phyloP scores from a whole-genome alignment of 1,139 yeast species.

The Debaryomyces psychrophilus region DNA sequence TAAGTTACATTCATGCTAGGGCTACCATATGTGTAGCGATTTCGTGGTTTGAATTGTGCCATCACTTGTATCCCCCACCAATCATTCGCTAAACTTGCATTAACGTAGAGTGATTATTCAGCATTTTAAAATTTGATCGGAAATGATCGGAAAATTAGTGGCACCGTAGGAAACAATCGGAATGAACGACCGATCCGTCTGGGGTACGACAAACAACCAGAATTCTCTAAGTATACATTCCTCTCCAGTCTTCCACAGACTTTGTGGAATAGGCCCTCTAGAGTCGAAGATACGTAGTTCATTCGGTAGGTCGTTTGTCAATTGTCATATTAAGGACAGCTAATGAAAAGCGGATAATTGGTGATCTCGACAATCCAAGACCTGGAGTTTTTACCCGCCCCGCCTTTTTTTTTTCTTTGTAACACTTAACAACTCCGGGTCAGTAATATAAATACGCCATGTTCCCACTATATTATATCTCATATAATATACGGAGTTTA shows the following conservation, averaged over 20 bases:
- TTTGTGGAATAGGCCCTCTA: background rate
- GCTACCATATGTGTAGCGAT: too few relatives aligned
- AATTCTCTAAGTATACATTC: background rate
- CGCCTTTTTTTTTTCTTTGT: slow-evolving; percentile 3
- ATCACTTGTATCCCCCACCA: background rate
- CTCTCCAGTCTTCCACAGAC: background rate
- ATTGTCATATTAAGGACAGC: background rate
- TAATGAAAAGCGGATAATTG: slow-evolving; percentile 1
- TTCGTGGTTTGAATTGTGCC: too few relatives aligned
- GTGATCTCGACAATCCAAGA: background rate
- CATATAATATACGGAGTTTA: background rate
- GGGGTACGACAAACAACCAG: slow-evolving; percentile 4
- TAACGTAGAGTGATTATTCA: slow-evolving; percentile 1
- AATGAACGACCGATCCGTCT: slow-evolving; percentile 1
- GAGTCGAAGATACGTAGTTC: background rate
- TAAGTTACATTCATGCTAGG: too few relatives aligned
- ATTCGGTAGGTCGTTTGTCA: background rate
- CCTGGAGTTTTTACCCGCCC: slow-evolving; percentile 7
- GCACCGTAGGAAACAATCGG: background rate
- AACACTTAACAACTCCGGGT: slow-evolving; percentile 5
- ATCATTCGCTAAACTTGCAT: background rate
- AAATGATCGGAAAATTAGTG: background rate
- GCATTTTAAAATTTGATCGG: slow-evolving; percentile 1
- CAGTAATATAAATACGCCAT: slow-evolving; percentile 8
- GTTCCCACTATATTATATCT: background rate